These are phyloP conservation scores for Ziziphus jujuba DNA, from an alignment of 306 rosid species.

Conservation along the genomic window DNA sequence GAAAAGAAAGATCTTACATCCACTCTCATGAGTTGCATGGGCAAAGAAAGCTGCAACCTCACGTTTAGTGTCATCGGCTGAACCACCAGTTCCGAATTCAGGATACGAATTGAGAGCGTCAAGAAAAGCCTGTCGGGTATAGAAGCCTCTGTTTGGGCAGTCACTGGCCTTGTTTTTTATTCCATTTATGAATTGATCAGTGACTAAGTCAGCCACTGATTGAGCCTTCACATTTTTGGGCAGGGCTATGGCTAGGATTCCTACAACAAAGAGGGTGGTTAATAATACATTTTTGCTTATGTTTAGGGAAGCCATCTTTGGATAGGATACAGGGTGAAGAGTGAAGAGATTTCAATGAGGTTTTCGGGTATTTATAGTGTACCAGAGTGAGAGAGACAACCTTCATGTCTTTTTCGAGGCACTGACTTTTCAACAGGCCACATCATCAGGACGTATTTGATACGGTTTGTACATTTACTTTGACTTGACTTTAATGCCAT, in stretches of 20 bases:
- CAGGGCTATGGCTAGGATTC: neutral
- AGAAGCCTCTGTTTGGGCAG: slow-evolving; percentile 32
- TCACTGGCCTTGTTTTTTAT: slow-evolving; percentile 22
- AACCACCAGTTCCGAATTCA: slow-evolving; percentile 10
- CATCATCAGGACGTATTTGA: too few relatives aligned
- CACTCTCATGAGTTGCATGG: slow-evolving; percentile 34
- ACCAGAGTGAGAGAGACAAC: too few relatives aligned
- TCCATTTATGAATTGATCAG: slow-evolving; percentile 14
- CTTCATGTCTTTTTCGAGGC: too few relatives aligned
- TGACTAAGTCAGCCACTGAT: slow-evolving; percentile 26
- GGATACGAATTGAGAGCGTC: slow-evolving; percentile 13
- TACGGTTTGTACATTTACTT: too few relatives aligned
- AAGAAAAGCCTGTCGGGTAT: slow-evolving; percentile 31
- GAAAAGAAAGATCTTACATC: slow-evolving; percentile 15
- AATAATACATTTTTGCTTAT: neutral
- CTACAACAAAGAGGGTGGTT: slow-evolving; percentile 1
- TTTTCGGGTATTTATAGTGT: too few relatives aligned
- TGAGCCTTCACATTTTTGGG: slow-evolving; percentile 16
- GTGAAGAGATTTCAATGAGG: neutral
- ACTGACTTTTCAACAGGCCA: too few relatives aligned
- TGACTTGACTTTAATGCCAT: too few relatives aligned
- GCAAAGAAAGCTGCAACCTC: slow-evolving; percentile 41
- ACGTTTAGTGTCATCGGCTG: slow-evolving; percentile 27
- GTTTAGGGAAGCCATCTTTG: neutral
- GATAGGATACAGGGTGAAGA: neutral